Evolutionary conservation across 2,329 filamentous ascomycete species (phyloP).

Genomic region (Penicillium sp.): DNA sequence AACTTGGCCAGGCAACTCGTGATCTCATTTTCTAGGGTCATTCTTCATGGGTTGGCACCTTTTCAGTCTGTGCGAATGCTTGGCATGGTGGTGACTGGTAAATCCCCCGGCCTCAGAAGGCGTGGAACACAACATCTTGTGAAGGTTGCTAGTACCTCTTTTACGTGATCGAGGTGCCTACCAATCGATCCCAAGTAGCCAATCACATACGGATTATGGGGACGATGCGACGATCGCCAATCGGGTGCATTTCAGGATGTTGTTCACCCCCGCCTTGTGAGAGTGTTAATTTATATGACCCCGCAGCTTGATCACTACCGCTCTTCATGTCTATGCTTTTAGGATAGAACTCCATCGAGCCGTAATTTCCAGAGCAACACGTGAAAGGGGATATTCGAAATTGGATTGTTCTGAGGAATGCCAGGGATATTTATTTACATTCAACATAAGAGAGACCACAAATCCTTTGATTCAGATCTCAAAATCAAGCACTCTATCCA

Average conservation of each 20-base stretch:
- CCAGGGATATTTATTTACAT: background rate
- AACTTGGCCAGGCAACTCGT: background rate
- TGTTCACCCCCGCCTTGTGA: background rate
- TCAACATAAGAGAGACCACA: background rate
- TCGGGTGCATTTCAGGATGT: constrained; percentile 3
- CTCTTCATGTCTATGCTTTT: background rate
- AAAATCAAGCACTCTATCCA: background rate
- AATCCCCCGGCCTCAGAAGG: background rate
- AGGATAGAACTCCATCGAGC: background rate
- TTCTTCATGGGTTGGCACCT: background rate
- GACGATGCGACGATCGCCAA: constrained; percentile 5
- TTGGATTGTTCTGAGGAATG: constrained; percentile 1
- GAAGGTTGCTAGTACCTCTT: background rate
- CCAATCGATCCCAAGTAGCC: background rate
- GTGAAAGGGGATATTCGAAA: constrained; percentile 5
- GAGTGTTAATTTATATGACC: constrained; percentile 4
- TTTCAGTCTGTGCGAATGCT: background rate
- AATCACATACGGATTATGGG: background rate
- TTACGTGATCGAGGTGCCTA: constrained; percentile 2
- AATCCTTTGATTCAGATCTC: background rate
- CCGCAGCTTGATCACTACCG: constrained; percentile 2
- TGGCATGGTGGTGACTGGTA: background rate
- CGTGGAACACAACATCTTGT: background rate
- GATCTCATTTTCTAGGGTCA: background rate
- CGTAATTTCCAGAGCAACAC: constrained; percentile 2